phyloP scores from a whole-genome alignment of 805 yeast species.

The Maudiozyma bulderi region DNA sequence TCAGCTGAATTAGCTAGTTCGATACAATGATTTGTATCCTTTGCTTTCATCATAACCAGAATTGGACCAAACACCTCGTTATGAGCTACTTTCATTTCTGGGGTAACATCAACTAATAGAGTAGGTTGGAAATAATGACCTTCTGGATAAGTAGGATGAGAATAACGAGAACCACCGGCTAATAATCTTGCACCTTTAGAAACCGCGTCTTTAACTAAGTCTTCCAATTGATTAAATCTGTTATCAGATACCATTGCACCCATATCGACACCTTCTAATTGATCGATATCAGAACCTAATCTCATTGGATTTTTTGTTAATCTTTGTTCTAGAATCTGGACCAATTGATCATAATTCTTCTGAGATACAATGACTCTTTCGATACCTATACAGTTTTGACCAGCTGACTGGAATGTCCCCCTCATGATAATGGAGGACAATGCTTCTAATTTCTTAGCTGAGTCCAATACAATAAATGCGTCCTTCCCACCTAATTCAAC shows the following conservation, averaged over 20 bases:
- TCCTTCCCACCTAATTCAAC: slow-evolving; percentile 97
- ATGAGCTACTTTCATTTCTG: slow-evolving; percentile 68
- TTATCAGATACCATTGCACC: slow-evolving; percentile 87
- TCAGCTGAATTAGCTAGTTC: slow-evolving; percentile 72
- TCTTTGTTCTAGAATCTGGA: slow-evolving; percentile 45
- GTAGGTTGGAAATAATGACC: slow-evolving; percentile 95
- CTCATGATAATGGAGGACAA: slow-evolving; percentile 79
- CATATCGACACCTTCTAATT: slow-evolving; percentile 82
- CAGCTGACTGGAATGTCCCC: slow-evolving; percentile 94
- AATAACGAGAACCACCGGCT: slow-evolving; percentile 70
- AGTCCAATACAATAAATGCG: slow-evolving; percentile 79
- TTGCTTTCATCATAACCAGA: slow-evolving; percentile 68
- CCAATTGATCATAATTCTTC: slow-evolving; percentile 53
- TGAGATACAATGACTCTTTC: slow-evolving; percentile 85
- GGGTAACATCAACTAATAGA: slow-evolving; percentile 68
- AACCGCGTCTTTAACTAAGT: slow-evolving; percentile 64
- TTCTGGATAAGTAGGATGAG: slow-evolving; percentile 88
- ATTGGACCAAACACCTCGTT: slow-evolving; percentile 95
- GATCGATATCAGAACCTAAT: slow-evolving; percentile 87
- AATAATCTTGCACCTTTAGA: slow-evolving; percentile 69
- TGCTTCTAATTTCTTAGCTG: slow-evolving; percentile 43
- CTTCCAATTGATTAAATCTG: slow-evolving; percentile 60
- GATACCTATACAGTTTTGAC: slow-evolving; percentile 96
- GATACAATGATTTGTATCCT: slow-evolving; percentile 55
- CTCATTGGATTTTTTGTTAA: slow-evolving; percentile 45